These are phyloP conservation scores for Larix kaempferi DNA, from an alignment of 75 land plant genomes.

Conservation along the genomic window DNA sequence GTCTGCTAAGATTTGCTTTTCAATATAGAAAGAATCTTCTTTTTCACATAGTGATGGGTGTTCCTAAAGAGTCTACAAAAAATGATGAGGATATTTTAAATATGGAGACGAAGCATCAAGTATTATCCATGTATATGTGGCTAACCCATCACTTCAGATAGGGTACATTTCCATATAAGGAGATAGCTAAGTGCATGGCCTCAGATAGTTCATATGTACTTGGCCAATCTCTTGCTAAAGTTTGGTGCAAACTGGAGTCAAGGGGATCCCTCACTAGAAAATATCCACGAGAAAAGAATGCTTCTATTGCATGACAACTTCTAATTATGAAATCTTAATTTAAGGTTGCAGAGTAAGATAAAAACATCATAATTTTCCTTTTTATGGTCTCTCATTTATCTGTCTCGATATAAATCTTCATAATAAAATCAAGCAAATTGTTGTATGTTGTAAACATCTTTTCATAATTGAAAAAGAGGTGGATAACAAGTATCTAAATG, in stretches of 20 bases:
- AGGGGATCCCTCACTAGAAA: background rate
- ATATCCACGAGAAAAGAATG: background rate
- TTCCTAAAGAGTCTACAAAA: constrained; percentile 69
- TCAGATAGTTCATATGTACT: constrained; percentile 59
- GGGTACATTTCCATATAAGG: constrained; percentile 68
- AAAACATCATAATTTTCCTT: too few relatives aligned
- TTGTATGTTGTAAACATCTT: too few relatives aligned
- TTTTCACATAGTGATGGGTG: constrained; percentile 74
- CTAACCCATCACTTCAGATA: constrained; percentile 74
- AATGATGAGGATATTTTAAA: constrained; percentile 88
- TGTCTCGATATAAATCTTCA: too few relatives aligned
- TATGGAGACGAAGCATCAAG: constrained; percentile 89
- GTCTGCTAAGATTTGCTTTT: constrained; percentile 73
- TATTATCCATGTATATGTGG: constrained; percentile 91
- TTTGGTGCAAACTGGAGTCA: constrained; percentile 60
- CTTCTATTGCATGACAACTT: background rate
- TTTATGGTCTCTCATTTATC: too few relatives aligned
- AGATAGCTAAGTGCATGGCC: constrained; percentile 79
- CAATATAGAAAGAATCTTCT: constrained; percentile 68
- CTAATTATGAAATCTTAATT: background rate
- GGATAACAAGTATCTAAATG: too few relatives aligned
- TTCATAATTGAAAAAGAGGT: too few relatives aligned
- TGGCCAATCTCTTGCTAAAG: constrained; percentile 69
- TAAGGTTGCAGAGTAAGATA: too few relatives aligned
- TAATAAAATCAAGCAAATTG: too few relatives aligned